Evolutionary conservation across 2,329 filamentous ascomycete genomes (phyloP), one percentile per base, ranked within the genome.

Genomic region (Neocatenulostroma microsporum): DNA sequence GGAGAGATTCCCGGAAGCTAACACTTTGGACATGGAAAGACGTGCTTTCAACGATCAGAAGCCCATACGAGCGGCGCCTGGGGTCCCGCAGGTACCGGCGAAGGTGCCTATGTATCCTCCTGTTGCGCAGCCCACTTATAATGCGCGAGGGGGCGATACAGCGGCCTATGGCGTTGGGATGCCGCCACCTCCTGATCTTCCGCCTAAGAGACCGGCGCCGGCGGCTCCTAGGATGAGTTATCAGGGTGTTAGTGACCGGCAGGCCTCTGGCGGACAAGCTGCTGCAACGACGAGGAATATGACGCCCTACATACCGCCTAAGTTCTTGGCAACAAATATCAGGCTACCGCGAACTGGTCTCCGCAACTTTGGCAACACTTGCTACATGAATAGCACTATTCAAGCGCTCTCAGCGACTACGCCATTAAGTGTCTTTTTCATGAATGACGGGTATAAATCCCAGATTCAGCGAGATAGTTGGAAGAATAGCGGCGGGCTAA

Each of bases 331-430:
- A 4, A 60, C 62, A 17, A 62, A 67, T 24, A 39, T 59, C 12
- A 61, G 64, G 19, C 67, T 77, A 49, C 73, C 78, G n/a, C 67
- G 68, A 23, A 82, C 84, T 9, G 88, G 89, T 0, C 70, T 95
- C 10, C 66, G 78, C 40, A 95, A 95, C 50, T 84, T 86, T 26
- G 76, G 78, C 1, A 80, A 82, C 30, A 88, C 83, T 47, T 95
- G 89, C 58, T 95, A 94, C 56, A 87, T 91, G 69, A 95, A 94
- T 60, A 81, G 85, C n/a, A 80, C 81, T 0, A 68, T 96, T 18
- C 89, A 96, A 60, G 83, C 82, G 42, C 66, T 95, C 13, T 82
- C 84, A 40, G 81, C 80, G 2, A 89, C 87, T 1, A 64, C 71
- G 7, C 66, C 70, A 13, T 60, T 81, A 27, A 75, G 73, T 55